phyloP scores from a whole-genome alignment of 1,284 basidiomycete genomes.

The Cutaneotrichosporon daszewskae region DNA sequence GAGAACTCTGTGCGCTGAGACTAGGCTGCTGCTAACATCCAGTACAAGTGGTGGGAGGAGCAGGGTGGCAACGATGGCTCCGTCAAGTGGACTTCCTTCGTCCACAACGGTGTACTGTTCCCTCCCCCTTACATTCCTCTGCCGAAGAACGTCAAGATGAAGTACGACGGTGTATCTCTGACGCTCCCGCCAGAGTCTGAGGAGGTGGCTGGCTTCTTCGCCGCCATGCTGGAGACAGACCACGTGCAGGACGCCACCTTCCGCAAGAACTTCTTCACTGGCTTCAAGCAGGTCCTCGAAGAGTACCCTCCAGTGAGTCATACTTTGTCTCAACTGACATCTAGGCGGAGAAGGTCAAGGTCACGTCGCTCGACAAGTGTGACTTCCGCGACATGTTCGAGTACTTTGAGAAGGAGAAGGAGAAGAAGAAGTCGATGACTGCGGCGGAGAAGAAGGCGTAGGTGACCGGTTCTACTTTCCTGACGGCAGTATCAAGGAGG shows the following conservation, averaged over 20 bases:
- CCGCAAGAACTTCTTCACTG: constrained; percentile 93
- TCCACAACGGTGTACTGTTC: constrained; percentile 93
- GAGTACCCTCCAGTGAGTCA: constrained; percentile 74
- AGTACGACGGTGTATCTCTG: constrained; percentile 80
- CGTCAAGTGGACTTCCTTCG: constrained; percentile 85
- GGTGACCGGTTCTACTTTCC: too few species aligned
- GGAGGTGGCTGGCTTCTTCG: constrained; percentile 97
- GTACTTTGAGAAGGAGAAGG: constrained; percentile 84
- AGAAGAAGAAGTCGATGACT: constrained; percentile 83
- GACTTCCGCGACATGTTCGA: constrained; percentile 96
- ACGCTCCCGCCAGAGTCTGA: constrained; percentile 80
- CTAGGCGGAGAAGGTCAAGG: constrained; percentile 60
- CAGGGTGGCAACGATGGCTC: constrained; percentile 53
- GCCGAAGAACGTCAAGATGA: constrained; percentile 84
- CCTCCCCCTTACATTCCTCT: constrained; percentile 88
- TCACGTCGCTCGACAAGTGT: constrained; percentile 72
- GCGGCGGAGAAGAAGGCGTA: constrained; percentile 77
- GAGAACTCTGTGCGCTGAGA: constrained; percentile 21
- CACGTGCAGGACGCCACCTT: constrained; percentile 85
- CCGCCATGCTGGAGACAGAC: constrained; percentile 84
- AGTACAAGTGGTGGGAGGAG: constrained; percentile 76
- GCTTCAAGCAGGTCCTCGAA: constrained; percentile 74
- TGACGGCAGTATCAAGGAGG: constrained; percentile 63
- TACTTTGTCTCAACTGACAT: not conserved
- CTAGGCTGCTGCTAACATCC: constrained; percentile 2